A percentile compares a stretch with the other conserved stretches of the same genome.
Conservation (phyloP, 352 stramenopile species). For the Phytophthora quininea region DNA sequence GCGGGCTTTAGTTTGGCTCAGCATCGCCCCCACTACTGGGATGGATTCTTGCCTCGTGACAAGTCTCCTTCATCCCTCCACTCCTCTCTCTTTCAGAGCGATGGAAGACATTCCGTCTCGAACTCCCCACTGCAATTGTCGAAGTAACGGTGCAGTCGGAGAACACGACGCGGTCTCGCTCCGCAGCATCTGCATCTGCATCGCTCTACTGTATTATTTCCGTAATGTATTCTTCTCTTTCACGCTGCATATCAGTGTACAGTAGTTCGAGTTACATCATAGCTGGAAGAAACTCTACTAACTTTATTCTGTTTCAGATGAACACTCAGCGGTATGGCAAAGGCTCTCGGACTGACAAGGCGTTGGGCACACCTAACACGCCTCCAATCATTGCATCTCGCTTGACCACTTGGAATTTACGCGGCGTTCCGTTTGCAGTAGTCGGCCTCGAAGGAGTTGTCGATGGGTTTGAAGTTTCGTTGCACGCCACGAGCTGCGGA, state of each 20-base stretch:
- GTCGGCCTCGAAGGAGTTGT: slow-evolving; percentile 22
- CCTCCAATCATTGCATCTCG: slow-evolving; percentile 41
- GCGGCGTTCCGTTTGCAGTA: slow-evolving; percentile 12
- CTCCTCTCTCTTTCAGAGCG: slow-evolving; percentile 19
- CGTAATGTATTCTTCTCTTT: slow-evolving; percentile 41
- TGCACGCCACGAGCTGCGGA: slow-evolving; percentile 2
- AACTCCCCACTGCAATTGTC: slow-evolving; percentile 9
- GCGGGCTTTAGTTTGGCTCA: slow-evolving; percentile 9
- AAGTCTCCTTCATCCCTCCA: slow-evolving; percentile 12
- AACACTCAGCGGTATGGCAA: slow-evolving; percentile 59
- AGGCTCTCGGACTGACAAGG: slow-evolving; percentile 47
- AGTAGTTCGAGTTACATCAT: slow-evolving; percentile 4
- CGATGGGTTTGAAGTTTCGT: not conserved
- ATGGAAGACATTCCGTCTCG: slow-evolving; percentile 23
- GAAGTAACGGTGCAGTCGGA: slow-evolving; percentile 8
- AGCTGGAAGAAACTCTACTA: not conserved
- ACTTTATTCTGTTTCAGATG: not conserved
- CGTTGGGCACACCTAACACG: slow-evolving; percentile 49
- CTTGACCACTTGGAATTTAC: slow-evolving; percentile 60
- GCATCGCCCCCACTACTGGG: slow-evolving; percentile 34
- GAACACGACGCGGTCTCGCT: slow-evolving; percentile 24
- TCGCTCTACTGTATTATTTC: slow-evolving; percentile 39
- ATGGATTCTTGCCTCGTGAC: slow-evolving; percentile 12
- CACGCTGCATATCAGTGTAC: slow-evolving; percentile 30
- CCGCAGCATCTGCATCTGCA: slow-evolving; percentile 28